phyloP scores from a whole-genome alignment of 2,329 filamentous ascomycete genomes.

The Aureobasidium uvarum region DNA sequence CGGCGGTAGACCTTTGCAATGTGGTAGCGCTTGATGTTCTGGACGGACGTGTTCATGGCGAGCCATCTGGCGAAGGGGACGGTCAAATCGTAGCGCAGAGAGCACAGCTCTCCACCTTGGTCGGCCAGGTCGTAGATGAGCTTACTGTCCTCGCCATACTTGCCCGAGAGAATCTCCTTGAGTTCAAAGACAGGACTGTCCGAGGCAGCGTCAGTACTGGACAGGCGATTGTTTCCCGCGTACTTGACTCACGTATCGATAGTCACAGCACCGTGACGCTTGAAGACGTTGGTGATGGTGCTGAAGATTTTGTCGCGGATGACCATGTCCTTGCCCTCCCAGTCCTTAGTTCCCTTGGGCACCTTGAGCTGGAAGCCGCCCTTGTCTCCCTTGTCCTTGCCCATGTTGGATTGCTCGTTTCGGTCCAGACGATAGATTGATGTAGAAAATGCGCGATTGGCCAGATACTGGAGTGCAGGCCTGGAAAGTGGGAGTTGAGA shows the following conservation, averaged over 20 bases:
- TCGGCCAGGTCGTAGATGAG: constrained; percentile 88
- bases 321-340: constrained; percentile 73
- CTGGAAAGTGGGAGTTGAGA: constrained; percentile 4
- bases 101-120: constrained; percentile 82
- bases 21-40: constrained; percentile 89
- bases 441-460: constrained; percentile 15
- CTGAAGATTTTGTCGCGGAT: constrained; percentile 77
- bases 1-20: constrained; percentile 88
- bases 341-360: constrained; percentile 89
- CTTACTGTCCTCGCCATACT: constrained; percentile 90
- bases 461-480: background rate
- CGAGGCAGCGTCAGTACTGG: constrained; percentile 26
- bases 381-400: constrained; percentile 45
- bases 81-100: constrained; percentile 81
- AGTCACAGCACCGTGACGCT: constrained; percentile 75
- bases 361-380: constrained; percentile 69
- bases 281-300: constrained; percentile 75
- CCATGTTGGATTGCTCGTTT: constrained; percentile 41
- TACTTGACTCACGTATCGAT: constrained; percentile 64
- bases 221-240: background rate
- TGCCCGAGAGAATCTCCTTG: constrained; percentile 80
- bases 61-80: constrained; percentile 91
- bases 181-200: constrained; percentile 72
- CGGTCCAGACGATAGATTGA: background rate
- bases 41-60: constrained; percentile 81